Conservation (phyloP, 371 early-diverging fungal genomes). For the Rhizopus microsporus region DNA sequence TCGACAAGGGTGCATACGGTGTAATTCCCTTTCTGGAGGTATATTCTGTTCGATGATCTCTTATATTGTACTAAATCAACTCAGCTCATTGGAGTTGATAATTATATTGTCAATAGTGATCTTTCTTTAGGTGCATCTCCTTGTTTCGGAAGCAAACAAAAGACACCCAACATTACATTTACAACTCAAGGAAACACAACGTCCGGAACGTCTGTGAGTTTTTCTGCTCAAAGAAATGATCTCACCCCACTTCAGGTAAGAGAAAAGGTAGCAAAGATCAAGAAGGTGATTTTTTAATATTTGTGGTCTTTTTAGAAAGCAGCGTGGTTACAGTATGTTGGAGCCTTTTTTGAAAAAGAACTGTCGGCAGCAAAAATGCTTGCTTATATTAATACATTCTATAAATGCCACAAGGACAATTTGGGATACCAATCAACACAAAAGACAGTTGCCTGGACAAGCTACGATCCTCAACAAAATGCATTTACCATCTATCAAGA, state of each 20-base stretch:
- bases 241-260: constrained; percentile 24
- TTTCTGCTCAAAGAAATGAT: constrained; percentile 18
- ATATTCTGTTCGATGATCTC: not conserved
- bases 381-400: constrained; percentile 15
- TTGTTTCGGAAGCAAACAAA: constrained; percentile 7
- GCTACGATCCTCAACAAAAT: not conserved
- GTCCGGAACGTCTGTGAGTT: constrained; percentile 8
- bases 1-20: constrained; percentile 12
- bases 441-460: constrained; percentile 20
- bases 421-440: constrained; percentile 2
- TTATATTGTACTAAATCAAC: too few relatives aligned
- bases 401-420: constrained; percentile 27
- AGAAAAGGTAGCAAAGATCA: not conserved
- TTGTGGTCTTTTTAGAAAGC: constrained; percentile 18
- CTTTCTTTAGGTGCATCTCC: constrained; percentile 8
- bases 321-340: constrained; percentile 27
- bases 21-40: constrained; percentile 29
- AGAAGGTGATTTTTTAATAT: too few relatives aligned
- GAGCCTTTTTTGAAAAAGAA: constrained; percentile 27
- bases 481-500: constrained; percentile 12
- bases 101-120: too few relatives aligned
- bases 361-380: constrained; percentile 5
- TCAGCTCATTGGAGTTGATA: too few relatives aligned
- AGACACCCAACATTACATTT: constrained; percentile 9
- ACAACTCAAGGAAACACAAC: constrained; percentile 1